These are phyloP conservation scores for Casuarina glauca DNA, from an alignment of 306 rosid genomes.

Conservation along the genomic window DNA sequence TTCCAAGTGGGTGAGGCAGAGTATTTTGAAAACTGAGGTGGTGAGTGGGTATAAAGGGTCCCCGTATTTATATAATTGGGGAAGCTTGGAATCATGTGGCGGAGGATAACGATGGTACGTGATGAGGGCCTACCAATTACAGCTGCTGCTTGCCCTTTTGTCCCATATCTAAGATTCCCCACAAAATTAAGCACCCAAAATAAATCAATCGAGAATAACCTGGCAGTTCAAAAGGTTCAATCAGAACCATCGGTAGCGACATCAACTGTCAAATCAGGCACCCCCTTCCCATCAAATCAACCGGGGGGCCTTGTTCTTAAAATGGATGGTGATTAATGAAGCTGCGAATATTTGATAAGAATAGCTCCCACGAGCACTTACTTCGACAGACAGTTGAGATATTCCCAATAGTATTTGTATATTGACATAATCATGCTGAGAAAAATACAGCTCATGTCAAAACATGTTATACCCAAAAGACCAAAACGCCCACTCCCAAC, in stretches of 20 bases:
- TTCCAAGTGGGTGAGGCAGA: neutral
- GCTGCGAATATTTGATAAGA: neutral
- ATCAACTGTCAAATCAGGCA: neutral
- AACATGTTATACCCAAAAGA: neutral
- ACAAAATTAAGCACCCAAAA: neutral
- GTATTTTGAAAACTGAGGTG: slow-evolving; percentile 11
- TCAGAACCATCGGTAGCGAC: neutral
- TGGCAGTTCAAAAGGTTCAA: neutral
- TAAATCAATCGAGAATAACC: neutral
- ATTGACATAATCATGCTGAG: neutral
- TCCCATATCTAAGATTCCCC: slow-evolving; percentile 31
- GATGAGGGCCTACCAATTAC: slow-evolving; percentile 25
- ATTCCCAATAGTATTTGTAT: neutral
- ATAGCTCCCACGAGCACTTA: neutral
- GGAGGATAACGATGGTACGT: slow-evolving; percentile 18
- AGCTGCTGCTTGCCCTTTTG: slow-evolving; percentile 17
- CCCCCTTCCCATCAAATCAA: neutral
- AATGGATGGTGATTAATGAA: neutral
- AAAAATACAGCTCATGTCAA: neutral
- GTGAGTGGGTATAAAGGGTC: slow-evolving; percentile 35
- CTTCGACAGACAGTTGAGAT: neutral
- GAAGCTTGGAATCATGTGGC: slow-evolving; percentile 30
- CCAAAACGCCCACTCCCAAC: neutral
- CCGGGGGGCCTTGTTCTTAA: neutral
- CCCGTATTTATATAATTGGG: slow-evolving; percentile 12